phyloP scores from a whole-genome alignment of 306 rosid species.

The Medicago ruthenica region DNA sequence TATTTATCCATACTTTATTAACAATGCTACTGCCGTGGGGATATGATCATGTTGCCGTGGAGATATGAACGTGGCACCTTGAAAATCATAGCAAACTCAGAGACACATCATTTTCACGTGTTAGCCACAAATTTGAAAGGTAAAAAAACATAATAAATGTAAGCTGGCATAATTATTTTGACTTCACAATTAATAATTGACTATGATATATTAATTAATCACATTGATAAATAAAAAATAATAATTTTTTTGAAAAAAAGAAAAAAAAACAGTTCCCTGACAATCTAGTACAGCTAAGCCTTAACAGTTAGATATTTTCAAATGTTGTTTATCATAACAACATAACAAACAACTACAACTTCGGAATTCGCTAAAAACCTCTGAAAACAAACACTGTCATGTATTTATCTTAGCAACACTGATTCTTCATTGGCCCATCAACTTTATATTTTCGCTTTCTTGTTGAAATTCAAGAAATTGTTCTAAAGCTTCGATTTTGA shows the following conservation, averaged over 20 bases:
- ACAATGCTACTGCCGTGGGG: background rate
- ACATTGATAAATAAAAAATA: constrained; percentile 2
- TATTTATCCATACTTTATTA: too few relatives aligned
- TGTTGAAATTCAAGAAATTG: constrained; percentile 13
- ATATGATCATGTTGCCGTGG: background rate
- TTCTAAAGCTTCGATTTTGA: constrained; percentile 11
- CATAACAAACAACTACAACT: too few relatives aligned
- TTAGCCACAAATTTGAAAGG: background rate
- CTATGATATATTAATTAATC: background rate
- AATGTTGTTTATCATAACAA: too few relatives aligned
- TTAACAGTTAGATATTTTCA: too few relatives aligned
- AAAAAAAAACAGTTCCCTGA: background rate
- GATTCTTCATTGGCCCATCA: background rate
- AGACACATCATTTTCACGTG: constrained; percentile 21
- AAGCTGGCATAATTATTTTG: constrained; percentile 4
- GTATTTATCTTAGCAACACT: background rate
- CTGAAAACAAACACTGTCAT: background rate
- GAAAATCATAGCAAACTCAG: background rate
- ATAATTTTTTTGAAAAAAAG: background rate
- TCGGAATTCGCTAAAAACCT: background rate
- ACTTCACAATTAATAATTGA: constrained; percentile 26
- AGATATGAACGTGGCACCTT: background rate
- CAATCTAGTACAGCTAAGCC: constrained; percentile 41
- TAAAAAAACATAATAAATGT: background rate
- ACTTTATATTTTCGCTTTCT: too few relatives aligned